Base-by-base conservation (phyloP, 225 moss, liverwort and hornwort species). In the Sphagnum contortum region DNA sequence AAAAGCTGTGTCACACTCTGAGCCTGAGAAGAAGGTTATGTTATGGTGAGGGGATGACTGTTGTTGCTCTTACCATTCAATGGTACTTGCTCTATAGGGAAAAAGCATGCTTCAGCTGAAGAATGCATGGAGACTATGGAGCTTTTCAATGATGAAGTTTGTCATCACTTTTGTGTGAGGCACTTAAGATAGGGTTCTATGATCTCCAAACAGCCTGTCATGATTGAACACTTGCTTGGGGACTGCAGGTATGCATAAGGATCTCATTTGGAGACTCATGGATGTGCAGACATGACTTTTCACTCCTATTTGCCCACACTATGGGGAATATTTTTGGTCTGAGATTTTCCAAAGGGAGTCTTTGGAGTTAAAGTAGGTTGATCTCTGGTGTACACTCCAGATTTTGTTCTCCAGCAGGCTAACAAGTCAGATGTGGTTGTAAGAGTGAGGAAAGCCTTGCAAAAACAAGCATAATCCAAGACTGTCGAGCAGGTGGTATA, bases 1-100 rank as follows among this genome's bases (percentile, higher is more conserved):
- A 84, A 64, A 76, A 4, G 83, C 83, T 57, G 80, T 84, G 49
- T 8, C 70, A 10, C 80, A 84, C 50, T 69, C 69, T 63, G 83
- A 84, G 57, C 83, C 83, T 9, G 83, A 80, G 65, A 75, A 75
- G 9, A 77, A 77, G 72, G 83, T 84, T n/a, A 84, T 84, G 58
- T 84, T 80, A 9, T 71, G 83, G 60, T 84, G 77, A 3, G 83
- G 83, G 48, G 83, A 84, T 53, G 83, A 84, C 55, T 84, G 77
- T 84, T n/a, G 83, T 84, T 47, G 83, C 83, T 13, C 64, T 84
- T 45, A 84, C 83, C 8, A 80, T 80, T 13, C 83, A 84, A 59
- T 82, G 81, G 77, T 82, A 74, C 7, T 74, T 45, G 67, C 77
- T 57, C 77, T 77, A 29, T 29, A 1, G 29, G 29, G 29, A 77